phyloP scores from a whole-genome alignment of 2,329 filamentous ascomycete genomes.

The Calonectria multiphialidica region DNA sequence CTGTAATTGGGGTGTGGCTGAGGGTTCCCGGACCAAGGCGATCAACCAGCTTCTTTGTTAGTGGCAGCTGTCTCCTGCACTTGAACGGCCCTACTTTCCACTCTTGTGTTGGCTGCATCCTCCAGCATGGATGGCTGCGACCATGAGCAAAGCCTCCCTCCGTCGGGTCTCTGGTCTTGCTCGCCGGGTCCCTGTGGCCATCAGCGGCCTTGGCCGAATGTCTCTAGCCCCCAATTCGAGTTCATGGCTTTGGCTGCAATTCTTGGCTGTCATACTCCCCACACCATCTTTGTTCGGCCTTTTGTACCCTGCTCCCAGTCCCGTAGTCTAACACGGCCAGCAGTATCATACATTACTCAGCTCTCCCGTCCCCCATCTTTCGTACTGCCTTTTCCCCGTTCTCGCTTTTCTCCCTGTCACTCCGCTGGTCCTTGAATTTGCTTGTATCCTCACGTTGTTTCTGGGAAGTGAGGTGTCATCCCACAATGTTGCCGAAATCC shows the following conservation, averaged over 20 bases:
- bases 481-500: constrained; percentile 35
- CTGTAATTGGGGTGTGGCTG: not conserved
- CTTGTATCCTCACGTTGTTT: constrained; percentile 27
- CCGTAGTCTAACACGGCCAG: constrained; percentile 12
- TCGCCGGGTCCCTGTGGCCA: constrained; percentile 13
- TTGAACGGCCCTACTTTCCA: constrained; percentile 27
- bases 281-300: constrained; percentile 33
- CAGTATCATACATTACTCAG: constrained; percentile 37
- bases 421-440: constrained; percentile 11
- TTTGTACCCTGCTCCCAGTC: constrained; percentile 24
- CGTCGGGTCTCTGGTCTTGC: constrained; percentile 22
- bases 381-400: constrained; percentile 15
- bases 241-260: constrained; percentile 10
- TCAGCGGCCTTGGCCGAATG: constrained; percentile 9
- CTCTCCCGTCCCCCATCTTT: constrained; percentile 18
- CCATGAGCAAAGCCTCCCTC: constrained; percentile 17
- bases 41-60: constrained; percentile 31
- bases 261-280: constrained; percentile 31
- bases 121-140: constrained; percentile 20
- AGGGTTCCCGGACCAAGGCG: not conserved
- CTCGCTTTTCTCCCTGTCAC: constrained; percentile 18
- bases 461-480: constrained; percentile 18
- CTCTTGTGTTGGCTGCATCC: constrained; percentile 24
- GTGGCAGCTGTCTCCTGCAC: constrained; percentile 27
- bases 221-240: constrained; percentile 33